Percentiles rank a stretch among this genome's conserved stretches.
phyloP scores from a whole-genome alignment of 371 early-diverging fungal genomes.

The Chytridiales sp. region DNA sequence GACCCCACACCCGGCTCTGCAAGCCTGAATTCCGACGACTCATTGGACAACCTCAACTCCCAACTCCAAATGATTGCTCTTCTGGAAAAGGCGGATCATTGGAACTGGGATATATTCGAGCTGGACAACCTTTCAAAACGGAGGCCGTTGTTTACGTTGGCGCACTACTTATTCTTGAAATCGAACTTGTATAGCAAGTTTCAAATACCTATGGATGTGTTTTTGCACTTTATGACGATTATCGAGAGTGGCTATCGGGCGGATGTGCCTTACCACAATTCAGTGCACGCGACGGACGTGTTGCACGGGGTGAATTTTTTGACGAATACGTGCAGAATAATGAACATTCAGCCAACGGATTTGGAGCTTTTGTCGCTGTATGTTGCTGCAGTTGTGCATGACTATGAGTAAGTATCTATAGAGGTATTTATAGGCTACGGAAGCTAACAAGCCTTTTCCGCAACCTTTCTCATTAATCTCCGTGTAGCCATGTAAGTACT shows the following conservation, averaged over 20 bases:
- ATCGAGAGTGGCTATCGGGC: constrained; percentile 20
- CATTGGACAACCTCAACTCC: constrained; percentile 18
- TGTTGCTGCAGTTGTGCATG: constrained; percentile 57
- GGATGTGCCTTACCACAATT: constrained; percentile 46
- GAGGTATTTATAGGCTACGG: neutral
- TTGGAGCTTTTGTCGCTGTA: constrained; percentile 47
- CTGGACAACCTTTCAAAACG: constrained; percentile 10
- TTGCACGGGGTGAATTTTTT: constrained; percentile 49
- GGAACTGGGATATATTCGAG: constrained; percentile 36
- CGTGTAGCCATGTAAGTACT: constrained; percentile 9
- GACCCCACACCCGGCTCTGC: too few relatives aligned
- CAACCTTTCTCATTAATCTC: neutral
- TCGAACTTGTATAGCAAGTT: constrained; percentile 15
- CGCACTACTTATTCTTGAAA: constrained; percentile 23
- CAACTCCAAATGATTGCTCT: constrained; percentile 20
- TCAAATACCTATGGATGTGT: constrained; percentile 11
- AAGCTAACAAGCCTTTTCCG: too few relatives aligned
- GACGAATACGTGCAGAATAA: constrained; percentile 18
- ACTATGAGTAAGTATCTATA: constrained; percentile 17
- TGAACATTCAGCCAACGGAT: constrained; percentile 28
- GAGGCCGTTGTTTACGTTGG: constrained; percentile 28
- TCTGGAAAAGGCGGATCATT: constrained; percentile 28
- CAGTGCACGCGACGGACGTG: constrained; percentile 56
- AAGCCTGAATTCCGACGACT: too few relatives aligned
- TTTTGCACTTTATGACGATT: constrained; percentile 13